Conservation (phyloP, 2,329 filamentous ascomycete species). For the Penicillium sp. region DNA sequence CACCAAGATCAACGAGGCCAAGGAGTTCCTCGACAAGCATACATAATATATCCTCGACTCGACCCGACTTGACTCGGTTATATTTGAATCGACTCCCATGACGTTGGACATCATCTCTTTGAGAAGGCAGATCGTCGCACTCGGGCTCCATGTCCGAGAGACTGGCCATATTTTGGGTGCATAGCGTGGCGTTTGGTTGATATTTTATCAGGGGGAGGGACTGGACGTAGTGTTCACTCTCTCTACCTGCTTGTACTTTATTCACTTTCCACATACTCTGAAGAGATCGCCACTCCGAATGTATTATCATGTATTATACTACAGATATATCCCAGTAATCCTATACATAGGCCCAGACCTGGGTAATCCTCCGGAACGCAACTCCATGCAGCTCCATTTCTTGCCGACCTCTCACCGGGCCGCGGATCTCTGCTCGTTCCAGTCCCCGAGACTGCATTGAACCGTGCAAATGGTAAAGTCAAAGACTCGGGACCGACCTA, state of each 20-base stretch:
- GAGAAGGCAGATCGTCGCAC: conserved; percentile 3
- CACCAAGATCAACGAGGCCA: conserved; percentile 97
- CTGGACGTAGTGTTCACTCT: conserved; percentile 13
- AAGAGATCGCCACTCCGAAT: conserved; percentile 64
- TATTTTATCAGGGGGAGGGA: conserved; percentile 26
- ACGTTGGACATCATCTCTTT: neutral
- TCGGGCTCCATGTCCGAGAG: conserved; percentile 19
- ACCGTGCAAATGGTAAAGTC: neutral
- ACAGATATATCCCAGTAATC: neutral
- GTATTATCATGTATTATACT: conserved; percentile 18
- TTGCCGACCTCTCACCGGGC: neutral
- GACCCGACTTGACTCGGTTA: neutral
- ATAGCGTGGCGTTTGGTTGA: conserved; percentile 41
- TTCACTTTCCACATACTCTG: conserved; percentile 45
- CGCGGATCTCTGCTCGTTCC: conserved; percentile 9
- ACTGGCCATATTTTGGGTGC: conserved; percentile 30
- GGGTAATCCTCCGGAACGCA: neutral
- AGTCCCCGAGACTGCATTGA: neutral
- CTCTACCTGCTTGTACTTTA: conserved; percentile 59
- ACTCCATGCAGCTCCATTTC: neutral
- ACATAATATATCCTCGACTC: conserved; percentile 14
- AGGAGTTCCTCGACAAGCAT: conserved; percentile 86
- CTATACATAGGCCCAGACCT: neutral
- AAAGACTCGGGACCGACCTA: conserved; percentile 1
- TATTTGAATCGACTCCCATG: neutral